Base-by-base conservation (phyloP, 306 rosid genomes). In the Lathyrus tuberosus region DNA sequence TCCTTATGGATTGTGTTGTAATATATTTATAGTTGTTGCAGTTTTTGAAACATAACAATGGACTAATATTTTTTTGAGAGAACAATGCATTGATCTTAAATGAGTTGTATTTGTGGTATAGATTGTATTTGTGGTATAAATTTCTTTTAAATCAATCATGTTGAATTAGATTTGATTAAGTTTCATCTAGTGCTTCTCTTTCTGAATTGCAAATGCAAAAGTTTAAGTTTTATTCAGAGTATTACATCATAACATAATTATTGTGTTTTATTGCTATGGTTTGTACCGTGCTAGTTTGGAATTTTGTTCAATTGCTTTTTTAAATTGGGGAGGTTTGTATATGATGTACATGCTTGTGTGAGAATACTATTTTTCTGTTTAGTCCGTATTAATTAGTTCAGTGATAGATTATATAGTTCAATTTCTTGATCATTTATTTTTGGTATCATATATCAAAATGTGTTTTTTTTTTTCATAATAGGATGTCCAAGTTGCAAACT, bases 401-500 rank as follows among this genome's bases (percentile, higher is more conserved):
- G 62, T 28, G 28, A 6, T 57, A 56, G 62, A 56, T 56, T 37
- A 56, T 56, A 26, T 48, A 52, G 67, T 51, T 48, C 44, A 69
- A 42, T 69, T 65, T 62, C 66, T 68, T 51, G 35, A 15, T 73
- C 8, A 31, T 57, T 72, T 62, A 20, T 35, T 9, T 70, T 64
- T 28, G 8, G 17, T 41, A 65, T 24, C 69, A 43, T n/a, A 16
- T 78, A 33, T 74, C 58, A 54, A 71, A 71, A 66, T 31, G 35
- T 16, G 9, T 60, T 62, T 42, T 33, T 69, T 2, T 35, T 67
- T 71, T 74, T 57, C 35, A 10, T 54, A 62, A 59, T 78, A 93
- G 97, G 96, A 90, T 48, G 59, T 84, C 62, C 94, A 79, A 73
- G 80, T 74, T 81, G 83, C 85, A 57, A 85, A 83, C 81, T 84